Conservation (phyloP, 1,284 basidiomycete genomes). For the Golubevia pallescens region DNA sequence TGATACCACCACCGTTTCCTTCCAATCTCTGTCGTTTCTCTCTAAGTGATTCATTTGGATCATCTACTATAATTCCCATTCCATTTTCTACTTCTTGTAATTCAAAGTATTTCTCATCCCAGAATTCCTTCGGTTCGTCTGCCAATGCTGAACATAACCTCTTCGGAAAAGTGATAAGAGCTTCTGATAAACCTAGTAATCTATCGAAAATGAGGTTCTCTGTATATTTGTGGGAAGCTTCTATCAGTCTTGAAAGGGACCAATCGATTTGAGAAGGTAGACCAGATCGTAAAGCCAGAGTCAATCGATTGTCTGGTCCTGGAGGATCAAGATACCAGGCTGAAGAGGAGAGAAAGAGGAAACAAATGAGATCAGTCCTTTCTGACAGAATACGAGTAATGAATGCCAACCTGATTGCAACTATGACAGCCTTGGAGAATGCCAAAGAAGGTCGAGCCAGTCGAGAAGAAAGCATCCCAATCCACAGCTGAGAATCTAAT, state of each 20-base stretch:
- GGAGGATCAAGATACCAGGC: conserved; percentile 6
- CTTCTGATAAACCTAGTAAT: conserved; percentile 44
- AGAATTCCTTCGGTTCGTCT: conserved; percentile 22
- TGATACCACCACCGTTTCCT: not conserved
- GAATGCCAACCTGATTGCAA: no score
- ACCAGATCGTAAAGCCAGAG: conserved; percentile 51
- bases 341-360: not conserved
- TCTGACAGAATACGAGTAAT: no score
- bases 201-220: conserved; percentile 28
- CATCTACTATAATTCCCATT: no score
- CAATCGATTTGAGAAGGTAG: conserved; percentile 54
- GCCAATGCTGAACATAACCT: conserved; percentile 34
- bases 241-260: conserved; percentile 43
- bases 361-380: no score
- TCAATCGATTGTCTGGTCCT: conserved; percentile 48
- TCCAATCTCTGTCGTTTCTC: conserved; percentile 16
- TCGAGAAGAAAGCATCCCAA: no score
- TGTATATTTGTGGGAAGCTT: conserved; percentile 17
- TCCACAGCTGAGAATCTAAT: no score
- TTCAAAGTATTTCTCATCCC: conserved; percentile 41
- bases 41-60: conserved; percentile 28
- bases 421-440: no score
- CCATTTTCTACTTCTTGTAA: conserved; percentile 28
- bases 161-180: conserved; percentile 33
- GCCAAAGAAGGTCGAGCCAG: no score